Conservation (phyloP, 208 protist species). For the Crithidia thermophila region DNA sequence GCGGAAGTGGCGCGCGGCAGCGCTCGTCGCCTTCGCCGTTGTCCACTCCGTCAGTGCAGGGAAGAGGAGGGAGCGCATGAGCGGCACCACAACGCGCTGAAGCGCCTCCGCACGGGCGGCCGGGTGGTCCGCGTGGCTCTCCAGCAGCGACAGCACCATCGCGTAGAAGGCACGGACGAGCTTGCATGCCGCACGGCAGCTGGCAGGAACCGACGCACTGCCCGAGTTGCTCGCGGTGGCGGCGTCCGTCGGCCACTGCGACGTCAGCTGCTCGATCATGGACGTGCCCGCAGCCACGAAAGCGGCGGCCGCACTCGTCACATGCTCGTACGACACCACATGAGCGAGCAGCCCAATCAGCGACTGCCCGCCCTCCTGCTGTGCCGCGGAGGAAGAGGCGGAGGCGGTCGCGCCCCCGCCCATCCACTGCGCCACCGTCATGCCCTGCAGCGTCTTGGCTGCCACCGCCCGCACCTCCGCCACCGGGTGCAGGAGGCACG, state of each 20-base stretch:
- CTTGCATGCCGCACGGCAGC: conserved; percentile 18
- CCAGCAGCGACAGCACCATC: conserved; percentile 25
- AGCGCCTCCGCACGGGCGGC: conserved; percentile 4
- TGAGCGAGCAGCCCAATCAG: conserved; percentile 61
- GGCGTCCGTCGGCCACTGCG: neutral
- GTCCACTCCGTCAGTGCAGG: conserved; percentile 19
- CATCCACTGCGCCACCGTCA: conserved; percentile 55
- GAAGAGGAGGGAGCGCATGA: conserved; percentile 15
- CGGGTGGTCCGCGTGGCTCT: conserved; percentile 8
- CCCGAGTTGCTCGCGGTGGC: neutral
- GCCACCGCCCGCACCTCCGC: conserved; percentile 65
- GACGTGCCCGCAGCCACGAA: conserved; percentile 29
- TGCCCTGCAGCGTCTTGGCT: conserved; percentile 43
- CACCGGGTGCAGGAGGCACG: conserved; percentile 79
- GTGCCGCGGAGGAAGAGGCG: neutral
- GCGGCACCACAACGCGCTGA: conserved; percentile 29
- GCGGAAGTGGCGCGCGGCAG: conserved; percentile 12
- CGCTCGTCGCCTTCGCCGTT: neutral
- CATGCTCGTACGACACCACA: conserved; percentile 37
- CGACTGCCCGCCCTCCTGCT: conserved; percentile 30
- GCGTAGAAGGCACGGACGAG: conserved; percentile 28
- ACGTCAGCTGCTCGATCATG: conserved; percentile 25
- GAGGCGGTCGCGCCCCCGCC: conserved; percentile 16
- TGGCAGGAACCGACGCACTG: no score
- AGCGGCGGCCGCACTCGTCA: conserved; percentile 25